Base-by-base conservation (phyloP, 176 grass and related monocot genomes). In the Avena eriantha region DNA sequence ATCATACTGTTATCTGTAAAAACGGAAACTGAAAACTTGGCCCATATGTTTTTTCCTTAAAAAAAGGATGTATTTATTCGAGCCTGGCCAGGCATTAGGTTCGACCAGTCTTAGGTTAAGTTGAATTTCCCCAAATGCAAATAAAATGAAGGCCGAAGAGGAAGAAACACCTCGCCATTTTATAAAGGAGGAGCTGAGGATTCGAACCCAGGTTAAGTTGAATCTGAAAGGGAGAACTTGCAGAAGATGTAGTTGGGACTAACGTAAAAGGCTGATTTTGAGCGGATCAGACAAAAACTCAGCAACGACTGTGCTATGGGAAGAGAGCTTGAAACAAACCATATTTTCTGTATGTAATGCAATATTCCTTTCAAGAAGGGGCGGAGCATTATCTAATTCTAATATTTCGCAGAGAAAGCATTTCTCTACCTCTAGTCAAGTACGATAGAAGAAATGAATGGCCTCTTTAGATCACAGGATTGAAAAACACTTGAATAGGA, bases 1-100 rank as follows among this genome's bases (percentile, higher is more conserved):
- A 48, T 80, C 34, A 54, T 39, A 71, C 33, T 73, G 15, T 80
- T 65, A 80, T 80, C 5, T 18, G 59, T 18, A 80, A 80, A 65
- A 19, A 17, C 11, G 16, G 15, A 64, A 64, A 64, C 18, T n/a
- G 2, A 19, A 26, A 61, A 63, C 21, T 43, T 22, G 39, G 35
- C 41, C 58, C 2, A 31, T 65, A 19, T 11, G 58, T 48, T 64
- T 60, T 45, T 65, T 12, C 22, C 36, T 39, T 31, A 63, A 19
- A 46, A 16, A 64, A 17, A 31, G 41, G 22, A 10, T 64, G 22
- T 26, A 23, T 43, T 57, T 36, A 56, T 58, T 39, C 1, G 0
- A 59, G 6, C 76, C 29, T n/a, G 39, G 54, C 1, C 34, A 58
- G 31, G 2, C 19, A 59, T 59, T 79, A 78, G 53, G 53, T 18